These are phyloP conservation scores for Ogataea polymorpha DNA, from an alignment of 805 yeast genomes.

Conservation along the genomic window DNA sequence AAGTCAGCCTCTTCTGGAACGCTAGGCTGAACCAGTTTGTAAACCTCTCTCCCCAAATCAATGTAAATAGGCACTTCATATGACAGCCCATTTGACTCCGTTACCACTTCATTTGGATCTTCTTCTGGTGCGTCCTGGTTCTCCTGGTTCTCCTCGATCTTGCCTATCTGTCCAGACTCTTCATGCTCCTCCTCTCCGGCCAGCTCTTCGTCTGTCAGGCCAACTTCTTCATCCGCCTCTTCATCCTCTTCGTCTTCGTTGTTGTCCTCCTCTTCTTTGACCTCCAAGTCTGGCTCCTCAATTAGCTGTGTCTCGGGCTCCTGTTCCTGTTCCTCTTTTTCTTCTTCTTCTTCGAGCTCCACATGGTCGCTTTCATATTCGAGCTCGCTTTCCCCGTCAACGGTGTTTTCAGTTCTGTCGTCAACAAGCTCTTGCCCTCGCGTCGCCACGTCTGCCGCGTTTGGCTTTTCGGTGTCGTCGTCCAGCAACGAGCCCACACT, in stretches of 20 bases:
- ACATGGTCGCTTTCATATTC: conserved; percentile 32
- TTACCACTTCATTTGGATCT: conserved; percentile 1
- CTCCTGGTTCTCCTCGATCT: background rate
- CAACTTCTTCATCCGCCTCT: conserved; percentile 9
- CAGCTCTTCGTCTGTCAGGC: conserved; percentile 9
- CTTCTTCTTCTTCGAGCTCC: conserved; percentile 15
- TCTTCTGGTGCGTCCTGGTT: conserved; percentile 2
- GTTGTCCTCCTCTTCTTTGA: no score
- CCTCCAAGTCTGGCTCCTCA: no score
- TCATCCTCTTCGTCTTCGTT: background rate
- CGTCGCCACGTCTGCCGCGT: conserved; percentile 6
- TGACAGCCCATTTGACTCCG: background rate
- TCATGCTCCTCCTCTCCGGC: conserved; percentile 1
- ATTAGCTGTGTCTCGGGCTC: background rate
- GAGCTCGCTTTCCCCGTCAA: conserved; percentile 27
- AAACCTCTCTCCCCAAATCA: conserved; percentile 27
- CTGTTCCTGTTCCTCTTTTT: background rate
- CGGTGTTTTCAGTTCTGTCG: conserved; percentile 15
- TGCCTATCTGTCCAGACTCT: background rate
- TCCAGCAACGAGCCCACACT: conserved; percentile 12
- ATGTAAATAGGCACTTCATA: conserved; percentile 25
- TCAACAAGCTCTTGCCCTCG: conserved; percentile 12
- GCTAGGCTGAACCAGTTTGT: conserved; percentile 23
- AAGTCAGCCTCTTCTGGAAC: conserved; percentile 25
- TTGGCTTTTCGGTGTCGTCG: conserved; percentile 12